Evolutionary conservation across 1,284 basidiomycete genomes (phyloP).

Genomic region (Xerocomus nothofagi): DNA sequence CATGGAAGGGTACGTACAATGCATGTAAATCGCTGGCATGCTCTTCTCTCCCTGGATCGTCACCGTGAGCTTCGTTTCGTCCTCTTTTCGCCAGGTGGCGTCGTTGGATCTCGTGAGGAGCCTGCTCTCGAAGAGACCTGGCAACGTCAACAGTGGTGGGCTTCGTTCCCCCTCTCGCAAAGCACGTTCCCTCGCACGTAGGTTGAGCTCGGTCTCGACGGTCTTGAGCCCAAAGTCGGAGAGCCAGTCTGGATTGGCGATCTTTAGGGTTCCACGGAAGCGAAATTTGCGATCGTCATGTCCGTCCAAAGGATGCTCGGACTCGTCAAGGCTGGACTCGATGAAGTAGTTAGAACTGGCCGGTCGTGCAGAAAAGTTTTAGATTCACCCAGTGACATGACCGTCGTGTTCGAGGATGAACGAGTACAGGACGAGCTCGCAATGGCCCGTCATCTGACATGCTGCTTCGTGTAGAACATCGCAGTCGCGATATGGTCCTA

Average conservation of each 20-base stretch:
- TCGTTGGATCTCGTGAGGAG: conserved; percentile 23
- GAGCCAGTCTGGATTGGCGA: conserved; percentile 46
- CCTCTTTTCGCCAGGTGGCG: conserved; percentile 18
- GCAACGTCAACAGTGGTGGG: conserved; percentile 35
- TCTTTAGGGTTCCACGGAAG: conserved; percentile 49
- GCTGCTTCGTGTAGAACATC: conserved; percentile 21
- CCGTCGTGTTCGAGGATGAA: conserved; percentile 31
- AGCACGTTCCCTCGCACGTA: conserved; percentile 34
- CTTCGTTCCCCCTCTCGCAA: conserved; percentile 27
- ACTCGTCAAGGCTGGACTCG: conserved; percentile 29
- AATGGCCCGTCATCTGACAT: conserved; percentile 17
- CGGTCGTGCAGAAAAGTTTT: neutral
- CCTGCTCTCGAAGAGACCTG: conserved; percentile 33
- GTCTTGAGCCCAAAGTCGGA: conserved; percentile 40
- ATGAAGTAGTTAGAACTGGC: conserved; percentile 2
- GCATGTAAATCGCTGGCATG: conserved; percentile 45
- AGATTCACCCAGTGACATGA: conserved; percentile 25
- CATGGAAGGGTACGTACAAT: conserved; percentile 33
- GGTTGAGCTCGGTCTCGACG: conserved; percentile 44
- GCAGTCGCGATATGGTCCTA: conserved; percentile 34
- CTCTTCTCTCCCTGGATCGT: conserved; percentile 43
- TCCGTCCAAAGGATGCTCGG: conserved; percentile 21
- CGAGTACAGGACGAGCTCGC: conserved; percentile 28
- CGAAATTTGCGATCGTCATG: conserved; percentile 30
- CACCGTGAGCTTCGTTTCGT: conserved; percentile 35